Conservation (phyloP, 371 early-diverging fungal species). For the Quaeritorhiza haematococci region DNA sequence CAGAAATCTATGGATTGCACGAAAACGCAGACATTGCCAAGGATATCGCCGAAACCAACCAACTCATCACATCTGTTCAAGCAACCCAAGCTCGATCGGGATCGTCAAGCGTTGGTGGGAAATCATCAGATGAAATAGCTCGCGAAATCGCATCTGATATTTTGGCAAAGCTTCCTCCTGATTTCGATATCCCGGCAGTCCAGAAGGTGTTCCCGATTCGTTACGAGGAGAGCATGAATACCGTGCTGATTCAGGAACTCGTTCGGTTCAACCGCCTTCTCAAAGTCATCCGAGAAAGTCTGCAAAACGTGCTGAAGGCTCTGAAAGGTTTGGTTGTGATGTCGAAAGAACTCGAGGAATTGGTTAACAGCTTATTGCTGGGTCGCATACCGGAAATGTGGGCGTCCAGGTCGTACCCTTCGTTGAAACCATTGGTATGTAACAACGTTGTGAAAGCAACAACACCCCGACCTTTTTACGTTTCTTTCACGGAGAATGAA, state of each 20-base stretch:
- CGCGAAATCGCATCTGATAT: constrained; percentile 46
- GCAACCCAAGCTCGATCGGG: constrained; percentile 41
- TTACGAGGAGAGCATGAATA: constrained; percentile 57
- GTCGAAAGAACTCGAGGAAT: constrained; percentile 56
- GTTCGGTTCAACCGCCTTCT: constrained; percentile 51
- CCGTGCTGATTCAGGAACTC: constrained; percentile 53
- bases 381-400: constrained; percentile 54
- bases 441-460: too few relatives aligned
- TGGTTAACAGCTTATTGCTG: constrained; percentile 36
- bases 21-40: constrained; percentile 60
- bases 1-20: constrained; percentile 58
- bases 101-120: constrained; percentile 30
- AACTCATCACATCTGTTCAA: constrained; percentile 41
- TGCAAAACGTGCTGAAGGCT: constrained; percentile 52
- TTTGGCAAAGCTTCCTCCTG: constrained; percentile 33
- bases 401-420: constrained; percentile 51
- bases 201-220: constrained; percentile 45
- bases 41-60: constrained; percentile 47
- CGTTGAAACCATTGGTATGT: constrained; percentile 48
- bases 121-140: constrained; percentile 38
- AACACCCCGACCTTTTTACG: too few relatives aligned
- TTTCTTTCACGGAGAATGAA: too few relatives aligned
- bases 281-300: constrained; percentile 37
- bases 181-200: constrained; percentile 36
- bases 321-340: constrained; percentile 55